Percentiles rank a stretch among this genome's conserved stretches.
Conservation (phyloP, 2,329 filamentous ascomycete species). For the Sporothrix brasiliensis region DNA sequence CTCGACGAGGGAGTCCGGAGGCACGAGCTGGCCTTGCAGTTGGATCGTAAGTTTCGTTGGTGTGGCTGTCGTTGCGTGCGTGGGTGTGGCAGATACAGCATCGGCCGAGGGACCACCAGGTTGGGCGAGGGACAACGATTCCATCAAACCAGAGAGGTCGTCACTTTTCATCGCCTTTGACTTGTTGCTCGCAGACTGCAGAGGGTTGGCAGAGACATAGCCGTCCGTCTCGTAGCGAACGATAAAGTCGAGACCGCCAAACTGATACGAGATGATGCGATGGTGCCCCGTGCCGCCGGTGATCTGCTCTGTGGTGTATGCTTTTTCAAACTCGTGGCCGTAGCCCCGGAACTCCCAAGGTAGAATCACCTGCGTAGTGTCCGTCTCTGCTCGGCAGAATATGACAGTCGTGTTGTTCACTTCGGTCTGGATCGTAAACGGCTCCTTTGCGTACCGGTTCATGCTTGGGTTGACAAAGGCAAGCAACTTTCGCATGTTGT, state of each 20-base stretch:
- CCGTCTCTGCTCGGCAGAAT: constrained; percentile 44
- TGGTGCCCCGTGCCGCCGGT: constrained; percentile 50
- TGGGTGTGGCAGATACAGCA: background rate
- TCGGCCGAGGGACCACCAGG: background rate
- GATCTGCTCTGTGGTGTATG: constrained; percentile 45
- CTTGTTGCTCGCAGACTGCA: background rate
- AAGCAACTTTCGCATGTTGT: too few species aligned
- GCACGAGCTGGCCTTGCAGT: background rate
- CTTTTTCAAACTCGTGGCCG: constrained; percentile 52
- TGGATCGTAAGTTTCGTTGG: background rate
- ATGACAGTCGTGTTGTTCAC: constrained; percentile 43
- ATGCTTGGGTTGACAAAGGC: too few species aligned
- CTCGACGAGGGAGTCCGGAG: background rate
- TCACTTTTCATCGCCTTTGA: background rate
- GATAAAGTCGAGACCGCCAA: constrained; percentile 47
- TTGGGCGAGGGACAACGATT: background rate
- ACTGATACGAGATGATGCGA: constrained; percentile 50
- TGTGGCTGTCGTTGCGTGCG: background rate
- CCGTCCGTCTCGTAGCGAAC: constrained; percentile 51
- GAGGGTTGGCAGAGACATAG: constrained; percentile 40
- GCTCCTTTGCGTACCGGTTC: too few species aligned
- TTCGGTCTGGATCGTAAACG: too few species aligned
- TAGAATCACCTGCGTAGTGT: constrained; percentile 39
- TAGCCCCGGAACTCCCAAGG: constrained; percentile 46
- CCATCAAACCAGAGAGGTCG: background rate